Base-by-base conservation (phyloP, 345 rosid species). In the Euphorbia peplus region DNA sequence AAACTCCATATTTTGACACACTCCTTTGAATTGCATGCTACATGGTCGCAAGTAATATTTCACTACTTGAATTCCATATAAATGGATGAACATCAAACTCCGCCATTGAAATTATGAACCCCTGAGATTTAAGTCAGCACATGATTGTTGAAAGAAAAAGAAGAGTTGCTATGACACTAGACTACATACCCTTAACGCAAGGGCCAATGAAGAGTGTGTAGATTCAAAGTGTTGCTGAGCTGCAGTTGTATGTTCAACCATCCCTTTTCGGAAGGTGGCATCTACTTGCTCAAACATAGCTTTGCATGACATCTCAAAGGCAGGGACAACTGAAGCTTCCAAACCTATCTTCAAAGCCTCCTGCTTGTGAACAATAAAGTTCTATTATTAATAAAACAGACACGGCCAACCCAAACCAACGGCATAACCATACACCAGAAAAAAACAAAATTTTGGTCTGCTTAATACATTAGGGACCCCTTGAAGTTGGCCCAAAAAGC, bases 211-310 rank as follows among this genome's bases (percentile, higher is more conserved):
- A 69, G 96, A 88, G 74, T 86, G 86, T 24, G 84, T 70, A 67
- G 91, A 79, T 56, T 91, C 96, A 48, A 87, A 81, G 4, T 85
- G 89, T 74, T 89, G 96, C 78, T 84, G 86, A 54, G 90, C 86
- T 54, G 95, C 84, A 60, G 75, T 75, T 76, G 88, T 84, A 83
- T 89, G 96, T 72, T 91, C 92, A 19, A 74, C 66, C 70, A 93
- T 80, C 78, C 95, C 97, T 76, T 84, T 88, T 79, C 84, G 92
- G 65, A 93, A 91, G 26, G 95, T 73, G 30, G 89, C 71, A 82
- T 93, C 95, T 0, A 93, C 83, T 83, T 93, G 97, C 55, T 86
- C 96, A 81, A 93, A 93, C 96, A 91, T 85, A 42, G 89, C 82
- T 82, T 85, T 88, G 83, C 95, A 93, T 18, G 97, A 82, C 83